Conservation (phyloP, 2,329 filamentous ascomycete species). For the Verticillium longisporum region DNA sequence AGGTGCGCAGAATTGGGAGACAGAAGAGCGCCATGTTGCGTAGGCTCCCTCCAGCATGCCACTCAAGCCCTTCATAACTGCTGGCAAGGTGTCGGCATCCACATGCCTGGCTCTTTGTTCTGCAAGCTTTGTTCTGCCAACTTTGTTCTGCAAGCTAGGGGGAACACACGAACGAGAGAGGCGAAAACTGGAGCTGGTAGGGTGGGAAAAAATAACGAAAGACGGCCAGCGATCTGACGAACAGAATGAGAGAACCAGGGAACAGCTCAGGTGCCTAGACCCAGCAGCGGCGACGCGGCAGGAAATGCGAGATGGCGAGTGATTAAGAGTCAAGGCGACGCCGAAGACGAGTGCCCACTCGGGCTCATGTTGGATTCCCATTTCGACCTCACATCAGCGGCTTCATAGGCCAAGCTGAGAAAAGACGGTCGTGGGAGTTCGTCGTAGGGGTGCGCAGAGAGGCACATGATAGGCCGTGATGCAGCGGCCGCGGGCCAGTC, state of each 20-base stretch:
- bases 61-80: slow-evolving; percentile 32
- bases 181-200: not conserved
- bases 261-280: not conserved
- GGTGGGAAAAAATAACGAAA: slow-evolving; percentile 3
- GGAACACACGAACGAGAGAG: not conserved
- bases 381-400: not conserved
- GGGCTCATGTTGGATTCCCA: not conserved
- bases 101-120: not conserved
- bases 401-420: slow-evolving; percentile 9
- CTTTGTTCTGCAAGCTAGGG: not conserved
- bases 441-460: slow-evolving; percentile 24
- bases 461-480: slow-evolving; percentile 35
- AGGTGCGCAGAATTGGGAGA: slow-evolving; percentile 38
- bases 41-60: slow-evolving; percentile 33
- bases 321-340: not conserved
- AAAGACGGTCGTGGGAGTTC: slow-evolving; percentile 13
- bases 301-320: not conserved
- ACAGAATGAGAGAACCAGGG: slow-evolving; percentile 3
- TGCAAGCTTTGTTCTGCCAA: not conserved
- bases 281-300: not conserved
- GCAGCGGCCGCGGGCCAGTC: slow-evolving; percentile 31
- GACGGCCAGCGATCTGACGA: slow-evolving; percentile 11
- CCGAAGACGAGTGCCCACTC: not conserved
- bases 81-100: slow-evolving; percentile 8
- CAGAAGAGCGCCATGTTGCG: slow-evolving; percentile 38